phyloP scores from a whole-genome alignment of 2,329 filamentous ascomycete species.

The Pyrenophora graminea region DNA sequence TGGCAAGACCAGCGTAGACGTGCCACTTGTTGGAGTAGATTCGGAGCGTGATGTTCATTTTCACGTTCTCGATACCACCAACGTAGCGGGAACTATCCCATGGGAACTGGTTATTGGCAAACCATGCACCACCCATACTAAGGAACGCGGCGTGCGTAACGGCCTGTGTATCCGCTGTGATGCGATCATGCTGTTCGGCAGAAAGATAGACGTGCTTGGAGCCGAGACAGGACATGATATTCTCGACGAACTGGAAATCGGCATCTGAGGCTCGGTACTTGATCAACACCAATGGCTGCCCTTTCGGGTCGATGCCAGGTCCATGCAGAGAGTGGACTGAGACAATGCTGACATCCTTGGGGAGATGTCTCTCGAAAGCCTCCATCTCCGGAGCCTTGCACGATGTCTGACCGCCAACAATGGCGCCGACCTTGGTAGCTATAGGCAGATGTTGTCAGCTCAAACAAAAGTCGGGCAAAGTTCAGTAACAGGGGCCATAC shows the following conservation, averaged over 20 bases:
- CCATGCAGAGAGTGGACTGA: constrained; percentile 97
- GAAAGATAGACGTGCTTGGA: constrained; percentile 88
- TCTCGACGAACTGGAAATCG: constrained; percentile 77
- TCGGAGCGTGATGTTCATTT: constrained; percentile 95
- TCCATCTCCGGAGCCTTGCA: constrained; percentile 97
- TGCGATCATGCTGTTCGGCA: constrained; percentile 87
- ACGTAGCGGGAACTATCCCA: constrained; percentile 97
- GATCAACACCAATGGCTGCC: constrained; percentile 91
- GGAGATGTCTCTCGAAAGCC: constrained; percentile 88
- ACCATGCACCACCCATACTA: constrained; percentile 96
- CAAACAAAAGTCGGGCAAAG: constrained; percentile 1
- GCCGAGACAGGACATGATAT: constrained; percentile 78
- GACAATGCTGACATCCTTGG: constrained; percentile 85
- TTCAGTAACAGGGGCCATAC: constrained; percentile 60
- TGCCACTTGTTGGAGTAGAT: constrained; percentile 99
- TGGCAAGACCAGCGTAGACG: constrained; percentile 95
- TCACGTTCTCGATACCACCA: constrained; percentile 97
- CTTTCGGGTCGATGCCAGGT: constrained; percentile 82
- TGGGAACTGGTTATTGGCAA: constrained; percentile 90
- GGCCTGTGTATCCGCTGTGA: constrained; percentile 97
- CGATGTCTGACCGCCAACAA: constrained; percentile 96
- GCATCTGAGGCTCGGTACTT: constrained; percentile 83
- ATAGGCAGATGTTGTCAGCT: constrained; percentile 18
- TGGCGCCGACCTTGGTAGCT: constrained; percentile 94
- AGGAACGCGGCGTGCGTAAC: constrained; percentile 97